Conservation (phyloP, 1,139 yeast genomes). For the Candida freyschussii region DNA sequence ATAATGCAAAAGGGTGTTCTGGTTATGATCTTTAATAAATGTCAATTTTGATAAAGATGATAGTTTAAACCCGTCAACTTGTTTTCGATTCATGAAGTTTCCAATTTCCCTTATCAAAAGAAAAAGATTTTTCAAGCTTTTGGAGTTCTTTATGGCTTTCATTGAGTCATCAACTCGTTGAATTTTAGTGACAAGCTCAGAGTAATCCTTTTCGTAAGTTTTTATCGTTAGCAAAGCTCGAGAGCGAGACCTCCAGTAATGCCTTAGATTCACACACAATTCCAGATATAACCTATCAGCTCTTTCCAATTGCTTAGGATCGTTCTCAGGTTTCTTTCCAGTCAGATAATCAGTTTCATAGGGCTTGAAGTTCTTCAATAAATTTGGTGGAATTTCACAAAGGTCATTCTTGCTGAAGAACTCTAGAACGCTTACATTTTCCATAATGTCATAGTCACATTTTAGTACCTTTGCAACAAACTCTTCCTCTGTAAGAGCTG, state of each 20-base stretch:
- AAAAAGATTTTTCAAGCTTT: slow-evolving; percentile 60
- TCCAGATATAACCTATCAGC: slow-evolving; percentile 79
- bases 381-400: slow-evolving; percentile 62
- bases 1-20: slow-evolving; percentile 78
- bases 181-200: slow-evolving; percentile 60
- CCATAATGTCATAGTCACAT: slow-evolving; percentile 68
- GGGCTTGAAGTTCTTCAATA: slow-evolving; percentile 66
- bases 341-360: slow-evolving; percentile 52
- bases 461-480: slow-evolving; percentile 60
- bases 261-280: slow-evolving; percentile 69
- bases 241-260: slow-evolving; percentile 87
- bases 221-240: slow-evolving; percentile 63
- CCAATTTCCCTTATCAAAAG: slow-evolving; percentile 82
- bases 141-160: slow-evolving; percentile 54
- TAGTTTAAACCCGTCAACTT: slow-evolving; percentile 79
- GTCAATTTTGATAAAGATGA: slow-evolving; percentile 79
- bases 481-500: slow-evolving; percentile 54
- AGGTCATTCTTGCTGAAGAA: slow-evolving; percentile 74
- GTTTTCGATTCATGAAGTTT: slow-evolving; percentile 90
- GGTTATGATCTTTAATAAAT: slow-evolving; percentile 74
- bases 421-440: slow-evolving; percentile 70
- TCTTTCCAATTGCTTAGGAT: slow-evolving; percentile 63
- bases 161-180: slow-evolving; percentile 65
- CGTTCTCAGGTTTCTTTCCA: slow-evolving; percentile 43
- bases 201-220: slow-evolving; percentile 70